Evolutionary conservation across 805 yeast genomes (phyloP), one percentile per base, ranked within the genome.

Genomic region (Hemisphaericaspora nanyangensis): DNA sequence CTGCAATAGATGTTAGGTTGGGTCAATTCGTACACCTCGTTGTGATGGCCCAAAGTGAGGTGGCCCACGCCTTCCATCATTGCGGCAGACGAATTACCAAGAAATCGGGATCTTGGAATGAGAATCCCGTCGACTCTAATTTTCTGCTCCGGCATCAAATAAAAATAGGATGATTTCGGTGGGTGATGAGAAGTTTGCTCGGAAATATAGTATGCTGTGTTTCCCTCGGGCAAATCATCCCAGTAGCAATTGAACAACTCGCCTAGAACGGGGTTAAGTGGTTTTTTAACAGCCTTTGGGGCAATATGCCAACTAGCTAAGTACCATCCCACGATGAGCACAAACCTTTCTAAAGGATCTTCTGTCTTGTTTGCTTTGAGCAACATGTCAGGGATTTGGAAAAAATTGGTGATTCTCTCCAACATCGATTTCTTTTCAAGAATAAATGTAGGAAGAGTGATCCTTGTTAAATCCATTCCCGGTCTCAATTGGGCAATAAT

Each of bases 131-230:
- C 99, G 17, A 83, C 88, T 46, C 93, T 77, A 42, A 93, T 85
- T 49, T 78, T 77, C 42, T 77, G 76, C 41, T 79, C 84, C 0
- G 99, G 99, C 27, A 86, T 76, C 62, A 82, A 70, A 58, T 87
- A 93, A 56, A 89, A 93, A 61, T 91, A 93, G 0, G 95, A 82
- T 0, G 96, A 87, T 58, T 93, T 85, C 11, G 99, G 99, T n/a
- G 99, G 98, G 58, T 93, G 99, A 55, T 93, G 99, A 24, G 95
- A 85, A 0, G 97, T 90, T 61, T 93, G 99, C 60, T 93, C 99
- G 1, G 97, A 73, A 16, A 91, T 63, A 59, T 91, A 93, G 58
- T 76, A 91, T 0, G 96, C 95, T 37, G 74, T 74, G 4, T 73
- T 58, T 22, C 74, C 78, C 22, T 71, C 76, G 36, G 84, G 78